These are phyloP conservation scores for Colletotrichum sansevieriae DNA, from an alignment of 2,329 filamentous ascomycete species.

Conservation along the genomic window DNA sequence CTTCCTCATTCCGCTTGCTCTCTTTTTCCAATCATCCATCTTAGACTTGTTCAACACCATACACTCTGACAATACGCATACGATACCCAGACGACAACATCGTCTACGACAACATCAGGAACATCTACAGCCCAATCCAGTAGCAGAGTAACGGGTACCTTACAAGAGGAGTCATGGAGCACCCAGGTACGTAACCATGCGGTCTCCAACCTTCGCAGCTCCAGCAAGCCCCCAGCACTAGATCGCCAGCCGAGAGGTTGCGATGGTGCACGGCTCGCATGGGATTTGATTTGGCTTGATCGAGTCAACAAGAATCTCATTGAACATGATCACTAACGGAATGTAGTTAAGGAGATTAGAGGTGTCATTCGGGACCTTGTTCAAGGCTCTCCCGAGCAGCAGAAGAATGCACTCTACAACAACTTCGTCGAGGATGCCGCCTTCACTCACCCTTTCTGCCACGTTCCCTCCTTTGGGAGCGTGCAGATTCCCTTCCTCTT, in stretches of 20 bases:
- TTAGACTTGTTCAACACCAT: too few relatives aligned
- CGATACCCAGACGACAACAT: neutral
- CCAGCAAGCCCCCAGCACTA: neutral
- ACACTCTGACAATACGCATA: neutral
- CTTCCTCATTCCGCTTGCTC: neutral
- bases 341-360: constrained; percentile 69
- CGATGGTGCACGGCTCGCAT: neutral
- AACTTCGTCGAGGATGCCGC: constrained; percentile 81
- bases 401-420: constrained; percentile 73
- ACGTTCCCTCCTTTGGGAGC: constrained; percentile 68
- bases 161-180: constrained; percentile 26
- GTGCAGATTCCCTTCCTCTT: constrained; percentile 55
- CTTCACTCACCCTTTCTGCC: constrained; percentile 84
- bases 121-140: neutral
- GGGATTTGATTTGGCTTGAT: too few relatives aligned
- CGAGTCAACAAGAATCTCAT: too few relatives aligned
- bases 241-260: constrained; percentile 2
- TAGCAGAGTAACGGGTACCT: neutral
- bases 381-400: constrained; percentile 74
- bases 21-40: neutral
- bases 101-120: neutral
- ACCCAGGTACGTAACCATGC: constrained; percentile 33
- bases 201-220: too few relatives aligned
- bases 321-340: constrained; percentile 19
- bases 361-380: constrained; percentile 77